Percentiles rank a stretch among this genome's conserved stretches.
phyloP scores from a whole-genome alignment of 768 basidiomycete species.

The Panaeolus papilionaceus region DNA sequence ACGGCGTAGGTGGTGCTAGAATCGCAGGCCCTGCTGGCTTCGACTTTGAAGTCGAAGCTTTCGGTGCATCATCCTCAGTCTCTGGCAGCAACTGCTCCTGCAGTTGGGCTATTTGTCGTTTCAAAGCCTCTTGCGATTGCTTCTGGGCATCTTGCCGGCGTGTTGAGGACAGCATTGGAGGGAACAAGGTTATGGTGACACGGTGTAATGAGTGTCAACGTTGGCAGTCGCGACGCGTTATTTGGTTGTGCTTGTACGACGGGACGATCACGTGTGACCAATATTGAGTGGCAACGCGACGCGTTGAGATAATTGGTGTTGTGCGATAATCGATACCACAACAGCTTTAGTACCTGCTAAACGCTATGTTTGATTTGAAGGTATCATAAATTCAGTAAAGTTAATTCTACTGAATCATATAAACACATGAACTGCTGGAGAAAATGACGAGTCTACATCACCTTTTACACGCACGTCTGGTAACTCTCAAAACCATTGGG shows the following conservation, averaged over 20 bases:
- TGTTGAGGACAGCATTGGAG: conserved; percentile 61
- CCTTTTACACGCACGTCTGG: no score
- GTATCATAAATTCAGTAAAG: no score
- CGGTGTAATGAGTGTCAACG: conserved; percentile 10
- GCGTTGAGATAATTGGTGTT: background rate
- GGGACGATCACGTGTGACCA: background rate
- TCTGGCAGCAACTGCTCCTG: conserved; percentile 59
- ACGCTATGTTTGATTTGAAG: no score
- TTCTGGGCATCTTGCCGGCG: conserved; percentile 44
- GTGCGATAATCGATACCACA: no score
- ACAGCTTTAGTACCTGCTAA: no score
- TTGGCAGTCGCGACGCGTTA: conserved; percentile 24
- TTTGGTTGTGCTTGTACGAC: conserved; percentile 16
- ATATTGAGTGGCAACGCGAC: no score
- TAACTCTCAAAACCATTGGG: no score
- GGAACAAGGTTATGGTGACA: background rate
- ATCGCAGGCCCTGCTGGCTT: conserved; percentile 46
- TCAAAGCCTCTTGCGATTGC: conserved; percentile 54
- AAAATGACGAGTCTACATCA: no score
- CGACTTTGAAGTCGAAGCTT: conserved; percentile 49
- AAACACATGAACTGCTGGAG: no score
- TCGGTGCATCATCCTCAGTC: conserved; percentile 28
- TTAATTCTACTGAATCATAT: no score
- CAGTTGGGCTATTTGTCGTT: conserved; percentile 59
- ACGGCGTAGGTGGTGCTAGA: conserved; percentile 66